phyloP scores from a whole-genome alignment of 768 basidiomycete genomes.

The Kondoa subrosea region DNA sequence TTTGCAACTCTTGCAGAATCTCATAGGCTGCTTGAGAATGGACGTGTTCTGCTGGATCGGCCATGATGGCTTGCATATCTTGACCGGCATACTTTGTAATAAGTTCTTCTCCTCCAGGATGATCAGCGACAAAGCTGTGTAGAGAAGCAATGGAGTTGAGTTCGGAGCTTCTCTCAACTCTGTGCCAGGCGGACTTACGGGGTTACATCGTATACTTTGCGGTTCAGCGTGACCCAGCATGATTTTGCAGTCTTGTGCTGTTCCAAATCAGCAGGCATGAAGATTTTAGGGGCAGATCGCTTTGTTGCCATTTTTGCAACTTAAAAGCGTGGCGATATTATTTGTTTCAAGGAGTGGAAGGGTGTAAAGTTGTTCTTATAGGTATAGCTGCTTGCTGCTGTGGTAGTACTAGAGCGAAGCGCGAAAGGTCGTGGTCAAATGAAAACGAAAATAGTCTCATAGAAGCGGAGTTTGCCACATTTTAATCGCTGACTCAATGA shows the following conservation, averaged over 20 bases:
- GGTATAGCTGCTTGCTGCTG: background rate
- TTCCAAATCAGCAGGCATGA: constrained; percentile 55
- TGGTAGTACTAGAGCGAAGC: background rate
- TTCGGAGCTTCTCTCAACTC: background rate
- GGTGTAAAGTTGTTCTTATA: background rate
- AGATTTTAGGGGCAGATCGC: constrained; percentile 33
- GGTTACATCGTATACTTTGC: constrained; percentile 81
- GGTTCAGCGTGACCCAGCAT: constrained; percentile 66
- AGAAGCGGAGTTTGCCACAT: background rate
- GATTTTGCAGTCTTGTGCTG: constrained; percentile 44
- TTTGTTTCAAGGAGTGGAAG: background rate
- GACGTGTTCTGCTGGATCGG: constrained; percentile 58
- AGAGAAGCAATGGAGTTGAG: constrained; percentile 9
- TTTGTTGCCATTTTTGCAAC: constrained; percentile 13
- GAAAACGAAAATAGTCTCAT: too few species aligned
- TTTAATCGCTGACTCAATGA: background rate
- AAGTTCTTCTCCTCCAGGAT: constrained; percentile 88
- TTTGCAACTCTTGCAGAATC: constrained; percentile 70
- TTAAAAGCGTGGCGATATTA: background rate
- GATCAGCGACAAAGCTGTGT: constrained; percentile 53
- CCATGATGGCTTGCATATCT: constrained; percentile 68
- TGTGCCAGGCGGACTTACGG: constrained; percentile 8
- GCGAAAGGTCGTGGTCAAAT: too few species aligned
- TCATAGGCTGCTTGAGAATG: constrained; percentile 83
- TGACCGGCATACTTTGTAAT: constrained; percentile 66